Percentiles rank a stretch among this genome's conserved stretches.
phyloP scores from a whole-genome alignment of 768 basidiomycete genomes.

The Trametes sanguinea region DNA sequence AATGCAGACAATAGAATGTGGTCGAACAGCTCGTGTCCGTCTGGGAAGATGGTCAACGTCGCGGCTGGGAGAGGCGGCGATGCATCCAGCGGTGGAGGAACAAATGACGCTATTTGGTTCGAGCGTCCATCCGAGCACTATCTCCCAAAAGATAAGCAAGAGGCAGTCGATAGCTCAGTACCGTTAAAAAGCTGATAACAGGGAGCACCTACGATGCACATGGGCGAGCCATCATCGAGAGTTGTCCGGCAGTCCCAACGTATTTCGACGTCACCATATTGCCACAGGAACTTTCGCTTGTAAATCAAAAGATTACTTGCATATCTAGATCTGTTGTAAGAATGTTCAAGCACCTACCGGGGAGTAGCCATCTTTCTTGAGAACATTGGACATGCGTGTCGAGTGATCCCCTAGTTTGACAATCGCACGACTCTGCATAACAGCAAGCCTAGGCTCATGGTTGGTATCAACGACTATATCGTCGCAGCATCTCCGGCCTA shows the following conservation, averaged over 20 bases:
- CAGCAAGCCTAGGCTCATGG: slow-evolving; percentile 36
- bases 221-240: slow-evolving; percentile 48
- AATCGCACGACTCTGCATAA: slow-evolving; percentile 44
- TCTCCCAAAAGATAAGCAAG: not conserved
- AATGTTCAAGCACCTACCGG: slow-evolving; percentile 28
- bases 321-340: too few species aligned
- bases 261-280: slow-evolving; percentile 36
- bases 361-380: slow-evolving; percentile 37
- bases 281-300: slow-evolving; percentile 47
- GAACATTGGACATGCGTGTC: slow-evolving; percentile 42
- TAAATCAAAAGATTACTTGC: not conserved
- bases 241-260: slow-evolving; percentile 50
- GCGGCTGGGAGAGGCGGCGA: slow-evolving; percentile 50
- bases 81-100: slow-evolving; percentile 48
- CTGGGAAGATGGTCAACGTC: slow-evolving; percentile 46
- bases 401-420: slow-evolving; percentile 43
- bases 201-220: slow-evolving; percentile 45
- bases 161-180: not conserved
- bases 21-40: slow-evolving; percentile 47
- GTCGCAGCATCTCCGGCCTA: not conserved
- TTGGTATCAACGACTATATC: not conserved
- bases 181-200: slow-evolving; percentile 7
- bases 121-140: slow-evolving; percentile 37
- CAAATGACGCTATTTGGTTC: slow-evolving; percentile 46
- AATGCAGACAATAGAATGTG: slow-evolving; percentile 48